Base-by-base conservation (phyloP, 306 rosid species). In the Ammopiptanthus mongolicus region DNA sequence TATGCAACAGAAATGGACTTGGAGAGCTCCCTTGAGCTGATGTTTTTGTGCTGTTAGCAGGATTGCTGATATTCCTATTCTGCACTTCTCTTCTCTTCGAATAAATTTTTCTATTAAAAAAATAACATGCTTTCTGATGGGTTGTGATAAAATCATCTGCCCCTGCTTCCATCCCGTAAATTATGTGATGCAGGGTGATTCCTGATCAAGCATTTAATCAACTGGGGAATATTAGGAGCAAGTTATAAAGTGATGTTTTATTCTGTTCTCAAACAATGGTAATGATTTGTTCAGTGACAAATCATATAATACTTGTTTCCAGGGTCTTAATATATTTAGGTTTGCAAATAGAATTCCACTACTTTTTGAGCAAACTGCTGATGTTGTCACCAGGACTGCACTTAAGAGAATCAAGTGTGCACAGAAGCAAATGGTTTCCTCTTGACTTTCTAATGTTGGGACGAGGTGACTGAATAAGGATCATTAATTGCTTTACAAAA, bases 361-460 rank as follows among this genome's bases (percentile, higher is more conserved):
- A 77, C 98, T 94, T 83, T 94, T 94, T 75, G 98, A 94, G 95
- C 98, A 94, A 87, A 97, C 97, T 56, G 98, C 98, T 12, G 98
- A 94, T 81, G 98, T 94, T 61, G 98, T 94, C 61, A 94, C 97
- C 78, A 84, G 98, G 83, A 94, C 95, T 6, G 91, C 96, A 61
- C 87, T 84, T n/a, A 91, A 91, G 90, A 88, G 98, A 83, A 94
- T 94, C 85, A 94, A 91, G 92, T 68, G 11, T 31, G 48, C 11
- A 10, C 36, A 46, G 67, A 56, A 77, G 36, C 69, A 51, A 28
- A 15, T 57, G 48, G 23, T 73, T 69, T 70, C 66, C 61, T 9
- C 42, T 33, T 44, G 18, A 28, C 13, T 66, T 34, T 42, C 33
- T 58, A 56, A 46, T 53, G 31, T 42, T 69, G 59, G 14, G 68